A percentile compares a stretch with the other conserved stretches of the same genome.
These are phyloP conservation scores for Aspergillus persii DNA, from an alignment of 2,329 filamentous ascomycete species.

Conservation along the genomic window DNA sequence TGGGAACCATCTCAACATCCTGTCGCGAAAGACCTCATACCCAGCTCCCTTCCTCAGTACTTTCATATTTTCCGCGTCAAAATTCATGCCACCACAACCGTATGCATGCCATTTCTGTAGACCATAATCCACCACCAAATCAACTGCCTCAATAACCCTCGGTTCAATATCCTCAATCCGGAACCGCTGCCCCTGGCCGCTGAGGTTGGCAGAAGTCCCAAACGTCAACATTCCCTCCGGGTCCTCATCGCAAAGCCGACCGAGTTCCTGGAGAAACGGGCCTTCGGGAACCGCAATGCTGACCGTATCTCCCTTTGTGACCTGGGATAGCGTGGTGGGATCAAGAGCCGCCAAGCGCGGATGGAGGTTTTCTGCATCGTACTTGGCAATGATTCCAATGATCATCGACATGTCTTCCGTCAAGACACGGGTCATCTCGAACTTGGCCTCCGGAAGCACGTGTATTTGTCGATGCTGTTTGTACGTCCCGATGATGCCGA, in stretches of 20 bases:
- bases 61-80: background rate
- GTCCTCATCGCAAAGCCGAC: conserved; percentile 4
- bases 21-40: background rate
- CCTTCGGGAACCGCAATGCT: conserved; percentile 1
- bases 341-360: background rate
- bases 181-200: conserved; percentile 15
- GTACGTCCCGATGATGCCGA: no score
- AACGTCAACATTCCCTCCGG: conserved; percentile 8
- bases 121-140: background rate
- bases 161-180: conserved; percentile 17
- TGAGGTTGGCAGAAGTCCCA: conserved; percentile 17
- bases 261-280: conserved; percentile 6
- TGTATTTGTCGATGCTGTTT: no score
- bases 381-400: conserved; percentile 5
- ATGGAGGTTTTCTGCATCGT: background rate
- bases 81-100: background rate
- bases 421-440: background rate
- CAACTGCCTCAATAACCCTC: background rate
- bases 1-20: background rate
- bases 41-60: background rate
- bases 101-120: background rate
- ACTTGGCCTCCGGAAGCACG: background rate
- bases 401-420: background rate
- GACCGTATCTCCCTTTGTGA: background rate
- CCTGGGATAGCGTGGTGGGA: background rate